Evolutionary conservation across 2,329 filamentous ascomycete genomes (phyloP), one percentile per base, ranked within the genome.

Genomic region (Hymenoscyphus linearis): DNA sequence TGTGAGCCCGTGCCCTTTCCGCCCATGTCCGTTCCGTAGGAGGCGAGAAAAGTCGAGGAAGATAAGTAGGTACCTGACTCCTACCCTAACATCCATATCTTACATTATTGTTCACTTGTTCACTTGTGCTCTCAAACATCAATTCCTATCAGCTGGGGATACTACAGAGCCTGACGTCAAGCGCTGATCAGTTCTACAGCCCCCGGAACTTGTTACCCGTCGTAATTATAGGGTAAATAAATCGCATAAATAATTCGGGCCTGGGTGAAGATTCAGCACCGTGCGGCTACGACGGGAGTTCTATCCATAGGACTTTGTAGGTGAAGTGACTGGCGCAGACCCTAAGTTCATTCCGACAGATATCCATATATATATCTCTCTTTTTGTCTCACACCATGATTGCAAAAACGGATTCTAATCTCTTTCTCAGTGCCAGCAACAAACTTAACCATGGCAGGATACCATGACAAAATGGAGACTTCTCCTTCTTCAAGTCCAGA

Each of bases 401-500:
- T 47, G 18, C 6, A 47, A 47, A 9, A 22, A 47, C 9, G 5
- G n/a, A 47, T 25, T 1, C 40, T 31, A 25, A 27, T 53, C 6
- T 31, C 16, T 4, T 31, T 18, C 27, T 34, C 36, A 35, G 22
- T 50, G 4, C 25, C 7, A 22, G 40, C 6, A 31, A 31, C 16
- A 31, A 3, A 22, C 2, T 14, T 27, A 25, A 60, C 9, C 27
- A 62, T 62, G 60, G 56, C 52, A n/a, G 56, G 59, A 36, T 13
- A 55, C n/a, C 35, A 59, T 36, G 22, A 55, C 27, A 59, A 52
- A 40, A 40, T 52, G 14, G 57, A 54, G 14, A 37, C 13, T 16
- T 57, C 60, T 9, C 52, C 13, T 16, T 57, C 60, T 9, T 37
- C 60, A 37, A 53, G n/a, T 53, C 55, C 53, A 18, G 40, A 57